phyloP scores from a whole-genome alignment of 192 early-diverging fungal species.

The Coemansia furcata region DNA sequence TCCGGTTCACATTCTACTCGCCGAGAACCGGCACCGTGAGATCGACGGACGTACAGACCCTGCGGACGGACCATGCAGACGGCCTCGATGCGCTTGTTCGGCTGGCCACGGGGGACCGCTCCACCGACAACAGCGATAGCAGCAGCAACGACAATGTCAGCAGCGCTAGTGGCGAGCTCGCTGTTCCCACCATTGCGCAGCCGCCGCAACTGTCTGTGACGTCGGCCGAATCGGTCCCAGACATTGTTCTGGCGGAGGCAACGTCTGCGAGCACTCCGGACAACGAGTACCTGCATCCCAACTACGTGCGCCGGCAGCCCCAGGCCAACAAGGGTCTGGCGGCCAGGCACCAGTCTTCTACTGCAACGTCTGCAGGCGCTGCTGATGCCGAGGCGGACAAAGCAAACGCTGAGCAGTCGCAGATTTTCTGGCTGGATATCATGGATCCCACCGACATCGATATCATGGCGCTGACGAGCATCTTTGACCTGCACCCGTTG shows the following conservation, averaged over 20 bases:
- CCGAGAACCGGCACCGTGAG: slow-evolving; percentile 61
- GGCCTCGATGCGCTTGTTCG: slow-evolving; percentile 40
- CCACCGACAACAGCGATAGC: background rate
- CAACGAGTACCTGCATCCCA: slow-evolving; percentile 33
- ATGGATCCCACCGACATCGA: slow-evolving; percentile 60
- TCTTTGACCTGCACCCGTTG: slow-evolving; percentile 76
- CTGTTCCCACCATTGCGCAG: background rate
- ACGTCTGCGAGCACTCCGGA: background rate
- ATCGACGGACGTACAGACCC: slow-evolving; percentile 54
- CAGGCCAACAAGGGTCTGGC: background rate
- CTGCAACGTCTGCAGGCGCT: background rate
- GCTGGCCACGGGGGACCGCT: slow-evolving; percentile 15
- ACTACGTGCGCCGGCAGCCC: slow-evolving; percentile 22
- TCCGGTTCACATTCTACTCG: slow-evolving; percentile 69
- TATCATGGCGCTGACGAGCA: slow-evolving; percentile 60
- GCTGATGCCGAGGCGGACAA: background rate
- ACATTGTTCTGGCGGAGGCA: background rate
- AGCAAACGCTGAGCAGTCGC: background rate
- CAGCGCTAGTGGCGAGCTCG: background rate
- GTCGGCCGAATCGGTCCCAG: slow-evolving; percentile 22
- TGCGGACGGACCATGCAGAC: slow-evolving; percentile 47
- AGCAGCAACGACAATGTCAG: background rate
- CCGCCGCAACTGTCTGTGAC: slow-evolving; percentile 40
- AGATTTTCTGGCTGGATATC: slow-evolving; percentile 74
- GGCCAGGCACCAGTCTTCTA: background rate